Percentiles rank a stretch among this genome's conserved stretches.
phyloP scores from a whole-genome alignment of 2,329 filamentous ascomycete species.

The Beauveria australis region DNA sequence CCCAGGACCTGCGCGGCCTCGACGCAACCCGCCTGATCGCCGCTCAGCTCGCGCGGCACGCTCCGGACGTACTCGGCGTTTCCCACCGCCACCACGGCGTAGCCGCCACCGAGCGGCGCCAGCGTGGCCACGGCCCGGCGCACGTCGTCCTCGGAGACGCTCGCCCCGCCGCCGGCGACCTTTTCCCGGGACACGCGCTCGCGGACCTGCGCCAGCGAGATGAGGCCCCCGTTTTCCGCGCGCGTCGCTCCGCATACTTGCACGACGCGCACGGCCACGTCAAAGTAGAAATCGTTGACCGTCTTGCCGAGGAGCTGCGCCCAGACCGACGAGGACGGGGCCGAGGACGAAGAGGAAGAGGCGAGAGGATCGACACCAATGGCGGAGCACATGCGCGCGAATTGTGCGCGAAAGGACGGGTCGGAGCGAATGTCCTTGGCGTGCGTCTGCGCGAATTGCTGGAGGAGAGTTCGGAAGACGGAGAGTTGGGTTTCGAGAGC shows the following conservation, averaged over 20 bases:
- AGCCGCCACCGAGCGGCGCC: slow-evolving; percentile 78
- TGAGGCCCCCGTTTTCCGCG: slow-evolving; percentile 84
- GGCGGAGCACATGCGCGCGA: slow-evolving; percentile 95
- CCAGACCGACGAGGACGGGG: slow-evolving; percentile 62
- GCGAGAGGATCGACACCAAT: slow-evolving; percentile 94
- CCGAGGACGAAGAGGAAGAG: slow-evolving; percentile 31
- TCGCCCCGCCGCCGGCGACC: slow-evolving; percentile 56
- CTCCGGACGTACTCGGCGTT: slow-evolving; percentile 82
- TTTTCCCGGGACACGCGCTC: slow-evolving; percentile 65
- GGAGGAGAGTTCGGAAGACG: slow-evolving; percentile 89
- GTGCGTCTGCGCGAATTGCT: slow-evolving; percentile 93
- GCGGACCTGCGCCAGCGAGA: slow-evolving; percentile 73
- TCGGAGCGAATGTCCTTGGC: slow-evolving; percentile 93
- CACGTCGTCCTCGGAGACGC: slow-evolving; percentile 88
- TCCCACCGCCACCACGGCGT: slow-evolving; percentile 76
- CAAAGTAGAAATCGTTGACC: slow-evolving; percentile 98
- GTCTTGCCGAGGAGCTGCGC: slow-evolving; percentile 82
- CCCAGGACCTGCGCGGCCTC: slow-evolving; percentile 87
- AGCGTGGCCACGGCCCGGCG: slow-evolving; percentile 81
- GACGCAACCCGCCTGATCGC: slow-evolving; percentile 83
- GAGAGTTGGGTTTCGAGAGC: slow-evolving; percentile 89
- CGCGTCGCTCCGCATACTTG: slow-evolving; percentile 84
- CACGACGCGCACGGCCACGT: slow-evolving; percentile 89
- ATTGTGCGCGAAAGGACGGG: slow-evolving; percentile 90
- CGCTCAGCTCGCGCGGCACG: slow-evolving; percentile 90